Conservation (phyloP, 1,139 yeast species). For the Blastobotrys malaysiensis region DNA sequence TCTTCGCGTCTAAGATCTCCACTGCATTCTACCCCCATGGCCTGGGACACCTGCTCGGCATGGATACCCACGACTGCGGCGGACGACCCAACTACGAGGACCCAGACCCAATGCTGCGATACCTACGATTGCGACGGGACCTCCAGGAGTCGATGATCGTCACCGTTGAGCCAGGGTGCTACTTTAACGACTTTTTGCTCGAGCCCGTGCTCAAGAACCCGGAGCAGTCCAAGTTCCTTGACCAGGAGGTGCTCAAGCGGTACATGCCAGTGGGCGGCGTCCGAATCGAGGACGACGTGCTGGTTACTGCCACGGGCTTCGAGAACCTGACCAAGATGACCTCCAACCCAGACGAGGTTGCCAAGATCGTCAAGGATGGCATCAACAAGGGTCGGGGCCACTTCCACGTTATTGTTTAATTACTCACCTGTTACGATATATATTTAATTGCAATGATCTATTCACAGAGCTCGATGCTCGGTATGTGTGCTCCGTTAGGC, state of each 20-base stretch:
- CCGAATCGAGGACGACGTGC: slow-evolving; percentile 88
- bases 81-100: slow-evolving; percentile 84
- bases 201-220: slow-evolving; percentile 59
- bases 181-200: slow-evolving; percentile 78
- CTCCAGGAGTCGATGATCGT: slow-evolving; percentile 76
- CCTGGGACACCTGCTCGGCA: slow-evolving; percentile 84
- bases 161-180: slow-evolving; percentile 93
- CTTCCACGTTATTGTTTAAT: slow-evolving; percentile 52
- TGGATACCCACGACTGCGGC: slow-evolving; percentile 96
- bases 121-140: slow-evolving; percentile 73
- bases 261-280: slow-evolving; percentile 94
- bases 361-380: slow-evolving; percentile 69
- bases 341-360: slow-evolving; percentile 76
- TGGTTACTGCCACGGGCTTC: slow-evolving; percentile 68
- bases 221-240: slow-evolving; percentile 54
- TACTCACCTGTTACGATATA: neutral
- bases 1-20: slow-evolving; percentile 63
- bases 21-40: slow-evolving; percentile 93
- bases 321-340: slow-evolving; percentile 81
- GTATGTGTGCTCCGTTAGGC: no score
- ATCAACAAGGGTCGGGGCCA: slow-evolving; percentile 54
- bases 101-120: slow-evolving; percentile 64
- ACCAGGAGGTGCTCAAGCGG: slow-evolving; percentile 59
- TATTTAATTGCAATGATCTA: neutral
- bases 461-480: no score